Evolutionary conservation across 345 rosid species (phyloP), one percentile per base, ranked within the genome.

Genomic region (Salix arbutifolia): DNA sequence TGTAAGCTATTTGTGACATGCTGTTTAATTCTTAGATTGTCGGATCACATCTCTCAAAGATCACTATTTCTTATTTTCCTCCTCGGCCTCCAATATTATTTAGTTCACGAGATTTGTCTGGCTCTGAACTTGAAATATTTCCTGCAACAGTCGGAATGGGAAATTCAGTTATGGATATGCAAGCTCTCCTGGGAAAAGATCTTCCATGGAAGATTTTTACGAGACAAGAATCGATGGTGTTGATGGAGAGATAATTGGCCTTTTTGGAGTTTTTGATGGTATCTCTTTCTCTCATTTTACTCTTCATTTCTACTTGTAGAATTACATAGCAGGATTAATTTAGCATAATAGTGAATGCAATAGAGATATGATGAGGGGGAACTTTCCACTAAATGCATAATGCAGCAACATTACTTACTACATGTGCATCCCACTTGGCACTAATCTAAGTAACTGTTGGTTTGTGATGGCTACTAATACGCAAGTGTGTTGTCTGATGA

Each of bases 221-320:
- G 99, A 96, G 82, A 92, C 98, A 67, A 88, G 98, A 82, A 94
- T 96, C 53, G 97, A 91, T 82, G 97, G 92, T 65, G 92, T 96
- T 78, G 88, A 90, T 21, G 99, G 97, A 60, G 93, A 94, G 83
- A 94, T 94, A 70, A 97, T 96, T 83, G 99, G 97, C 44, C 91
- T 94, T 4, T 96, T 96, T 88, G 99, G 98, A 76, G 99, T 96
- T 82, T 96, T 96, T 85, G 99, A 96, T 77, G 99, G 99, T 96
- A 83, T 70, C 9, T 76, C 62, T 77, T 79, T 86, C 68, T 77
- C 46, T 69, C 73, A 66, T 46, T 40, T 50, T 78, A 30, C 67
- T 70, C 21, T 11, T 23, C 6, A 37, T 71, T 35, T 69, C 7
- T 70, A 6, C 25, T 31, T 33, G 4, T 50, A 56, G 62, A 56